These are phyloP conservation scores for Cercospora sp. DNA, from an alignment of 2,329 filamentous ascomycete species.

Conservation along the genomic window DNA sequence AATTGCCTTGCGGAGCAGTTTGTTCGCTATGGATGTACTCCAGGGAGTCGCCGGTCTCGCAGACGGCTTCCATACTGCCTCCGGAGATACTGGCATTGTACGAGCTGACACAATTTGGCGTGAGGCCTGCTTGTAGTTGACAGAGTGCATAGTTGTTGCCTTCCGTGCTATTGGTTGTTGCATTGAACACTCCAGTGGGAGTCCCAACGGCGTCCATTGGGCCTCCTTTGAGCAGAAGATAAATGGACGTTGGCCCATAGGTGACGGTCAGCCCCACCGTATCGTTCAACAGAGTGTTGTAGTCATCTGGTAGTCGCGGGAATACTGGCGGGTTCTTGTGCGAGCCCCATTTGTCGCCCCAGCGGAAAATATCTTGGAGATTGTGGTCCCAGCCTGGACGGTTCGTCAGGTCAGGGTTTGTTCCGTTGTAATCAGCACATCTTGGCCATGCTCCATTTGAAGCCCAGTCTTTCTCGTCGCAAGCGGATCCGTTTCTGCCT, in stretches of 20 bases:
- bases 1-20: constrained; percentile 57
- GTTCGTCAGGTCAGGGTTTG: constrained; percentile 24
- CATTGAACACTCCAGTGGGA: too few relatives aligned
- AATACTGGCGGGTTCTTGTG: constrained; percentile 43
- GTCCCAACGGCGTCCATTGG: too few relatives aligned
- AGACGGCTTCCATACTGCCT: constrained; percentile 61
- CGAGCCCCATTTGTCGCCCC: constrained; percentile 54
- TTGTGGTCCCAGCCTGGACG: constrained; percentile 7
- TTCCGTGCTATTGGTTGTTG: too few relatives aligned
- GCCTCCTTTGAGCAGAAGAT: constrained; percentile 60
- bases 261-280: too few relatives aligned
- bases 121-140: constrained; percentile 62
- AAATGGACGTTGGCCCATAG: too few relatives aligned
- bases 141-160: constrained; percentile 68
- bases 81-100: constrained; percentile 53
- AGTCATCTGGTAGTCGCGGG: constrained; percentile 56
- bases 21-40: constrained; percentile 55
- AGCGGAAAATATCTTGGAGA: constrained; percentile 69
- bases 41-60: constrained; percentile 59
- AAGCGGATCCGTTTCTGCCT: background rate
- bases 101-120: constrained; percentile 65
- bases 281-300: constrained; percentile 66
- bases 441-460: constrained; percentile 18
- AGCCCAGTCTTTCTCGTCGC: constrained; percentile 13
- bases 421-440: constrained; percentile 13